phyloP scores from a whole-genome alignment of 2,329 filamentous ascomycete species.

The Beauveria australis region DNA sequence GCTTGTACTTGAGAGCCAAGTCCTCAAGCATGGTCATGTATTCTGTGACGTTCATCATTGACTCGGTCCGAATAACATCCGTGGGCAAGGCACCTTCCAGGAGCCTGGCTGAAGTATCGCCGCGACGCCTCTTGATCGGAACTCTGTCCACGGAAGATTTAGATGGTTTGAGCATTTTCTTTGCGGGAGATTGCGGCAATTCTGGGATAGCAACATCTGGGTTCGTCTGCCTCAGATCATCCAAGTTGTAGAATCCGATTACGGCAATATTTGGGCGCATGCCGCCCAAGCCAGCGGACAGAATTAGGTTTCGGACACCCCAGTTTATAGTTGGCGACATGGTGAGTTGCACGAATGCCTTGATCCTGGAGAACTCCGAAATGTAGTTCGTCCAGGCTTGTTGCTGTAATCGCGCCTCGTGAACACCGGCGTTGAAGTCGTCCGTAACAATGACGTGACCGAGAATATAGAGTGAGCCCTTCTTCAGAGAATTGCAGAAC shows the following conservation, averaged over 20 bases:
- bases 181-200: slow-evolving; percentile 28
- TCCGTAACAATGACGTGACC: slow-evolving; percentile 82
- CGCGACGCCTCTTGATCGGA: slow-evolving; percentile 31
- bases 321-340: slow-evolving; percentile 78
- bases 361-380: slow-evolving; percentile 71
- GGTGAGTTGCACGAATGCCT: slow-evolving; percentile 80
- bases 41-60: slow-evolving; percentile 58
- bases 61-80: slow-evolving; percentile 60
- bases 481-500: slow-evolving; percentile 87
- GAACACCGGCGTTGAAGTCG: slow-evolving; percentile 69
- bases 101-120: slow-evolving; percentile 47
- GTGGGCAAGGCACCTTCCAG: slow-evolving; percentile 57
- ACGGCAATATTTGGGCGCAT: slow-evolving; percentile 87
- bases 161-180: slow-evolving; percentile 21
- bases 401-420: slow-evolving; percentile 75
- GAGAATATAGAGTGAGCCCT: slow-evolving; percentile 75
- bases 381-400: slow-evolving; percentile 80
- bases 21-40: slow-evolving; percentile 83
- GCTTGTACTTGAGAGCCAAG: slow-evolving; percentile 64
- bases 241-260: slow-evolving; percentile 70
- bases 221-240: slow-evolving; percentile 58
- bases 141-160: slow-evolving; percentile 24
- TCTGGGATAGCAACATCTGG: slow-evolving; percentile 51
- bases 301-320: slow-evolving; percentile 74
- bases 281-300: slow-evolving; percentile 74